Base-by-base conservation (phyloP, 129 eudicot species). In the Cynara cardunculus region DNA sequence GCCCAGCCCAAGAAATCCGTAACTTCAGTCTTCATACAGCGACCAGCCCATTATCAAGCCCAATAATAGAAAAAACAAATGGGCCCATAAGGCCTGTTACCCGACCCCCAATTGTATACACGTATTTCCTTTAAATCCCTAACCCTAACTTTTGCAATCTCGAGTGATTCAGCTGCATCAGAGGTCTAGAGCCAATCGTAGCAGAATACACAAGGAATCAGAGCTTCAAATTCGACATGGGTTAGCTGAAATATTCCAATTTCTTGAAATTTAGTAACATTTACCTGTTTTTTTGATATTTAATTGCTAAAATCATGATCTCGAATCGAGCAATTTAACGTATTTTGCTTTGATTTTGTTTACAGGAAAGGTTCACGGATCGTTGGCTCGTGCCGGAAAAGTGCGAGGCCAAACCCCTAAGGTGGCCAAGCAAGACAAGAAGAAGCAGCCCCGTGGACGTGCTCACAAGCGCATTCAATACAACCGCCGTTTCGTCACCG, bases 381-480 rank as follows among this genome's bases (percentile, higher is more conserved):
- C 98, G 0, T 82, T 92, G 88, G 97, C 97, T 44, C 97, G 97
- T 90, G 97, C 97, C 56, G 97, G 97, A 9, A 93, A 93, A 78
- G 98, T 93, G 64, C 85, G 97, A 85, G 97, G 97, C 3, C 97
- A 90, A 81, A 93, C 97, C 6, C 97, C 96, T 1, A 92, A 92
- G 87, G 97, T 92, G 9, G 93, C 97, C 5, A 90, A 90, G 88
- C 96, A 90, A 82, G 96, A 93, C 85, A 93, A 93, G 94, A 93
- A 93, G 92, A 93, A 90, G 84, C 85, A 93, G 94, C 97, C 97
- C 10, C 91, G 94, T 25, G 98, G 98, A 70, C 94, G 98, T 69
- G 98, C 98, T 59, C 94, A 93, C 90, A 93, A 93, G 81, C 90
- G 98, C 14, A 90, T 93, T 81, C 98, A 93, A 34, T 90, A 93